Evolutionary conservation across 225 moss, liverwort and hornwort genomes (phyloP), one percentile per base, ranked within the genome.

Genomic region (Ulota crispa): DNA sequence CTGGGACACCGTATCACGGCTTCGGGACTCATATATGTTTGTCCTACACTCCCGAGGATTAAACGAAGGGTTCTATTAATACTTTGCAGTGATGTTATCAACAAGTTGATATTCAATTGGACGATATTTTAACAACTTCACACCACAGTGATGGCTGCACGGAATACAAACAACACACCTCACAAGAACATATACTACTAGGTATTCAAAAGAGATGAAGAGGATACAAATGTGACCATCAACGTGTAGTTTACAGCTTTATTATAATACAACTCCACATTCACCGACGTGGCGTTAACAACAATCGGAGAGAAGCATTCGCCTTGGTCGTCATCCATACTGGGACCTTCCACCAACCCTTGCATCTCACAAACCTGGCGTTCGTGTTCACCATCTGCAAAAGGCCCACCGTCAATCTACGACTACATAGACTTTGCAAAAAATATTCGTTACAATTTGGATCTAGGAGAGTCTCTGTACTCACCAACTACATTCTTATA

Each of bases 181-280:
- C 15, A 64, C 36, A 64, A 41, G 16, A 53, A 68, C 42, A 68
- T 61, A n/a, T 61, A 34, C 9, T 9, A 61, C 61, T 81, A 71
- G 61, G 26, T 19, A 39, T 73, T 30, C 36, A 20, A 70, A 73
- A 28, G 20, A 74, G 2, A 67, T 75, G 28, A 79, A 71, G 42
- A 82, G 95, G 97, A 97, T 97, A 97, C 97, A 86, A 97, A 97
- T 79, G 97, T 97, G 80, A 97, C 97, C 97, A 97, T 97, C 92
- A 97, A 93, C 47, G 95, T 97, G 81, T 97, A 97, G 82, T 97
- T 97, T 84, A 97, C 94, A 72, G 94, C 97, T 83, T 97, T 97
- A 81, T 97, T 97, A 85, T 97, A 97, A 61, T 97, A 97, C 85
- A 95, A 88, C 80, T 94, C 95, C 69, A 95, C 97, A 64, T 95